Conservation (phyloP, 345 rosid species). For the Ceriops zippeliana region DNA sequence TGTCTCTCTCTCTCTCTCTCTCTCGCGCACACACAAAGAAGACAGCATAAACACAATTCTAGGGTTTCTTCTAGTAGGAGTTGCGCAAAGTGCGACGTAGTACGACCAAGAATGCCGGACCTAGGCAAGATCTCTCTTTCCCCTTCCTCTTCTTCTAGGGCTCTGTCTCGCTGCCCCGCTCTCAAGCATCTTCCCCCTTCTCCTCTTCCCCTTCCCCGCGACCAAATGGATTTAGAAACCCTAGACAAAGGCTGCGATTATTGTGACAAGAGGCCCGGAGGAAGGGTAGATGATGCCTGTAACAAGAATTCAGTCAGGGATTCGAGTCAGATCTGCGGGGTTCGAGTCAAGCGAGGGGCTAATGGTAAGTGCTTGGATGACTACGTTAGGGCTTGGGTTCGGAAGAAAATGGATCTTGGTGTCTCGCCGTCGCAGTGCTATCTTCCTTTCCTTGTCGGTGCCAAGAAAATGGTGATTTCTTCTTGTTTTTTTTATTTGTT, state of each 20-base stretch:
- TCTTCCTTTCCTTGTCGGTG: conserved; percentile 74
- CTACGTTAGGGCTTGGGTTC: conserved; percentile 43
- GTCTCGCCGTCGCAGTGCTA: conserved; percentile 12
- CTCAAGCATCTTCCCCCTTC: background rate
- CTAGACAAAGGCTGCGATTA: background rate
- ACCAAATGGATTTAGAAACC: background rate
- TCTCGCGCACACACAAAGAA: too few relatives aligned
- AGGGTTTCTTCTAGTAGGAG: too few relatives aligned
- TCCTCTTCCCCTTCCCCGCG: background rate
- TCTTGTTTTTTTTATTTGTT: background rate
- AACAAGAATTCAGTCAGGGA: conserved; percentile 13
- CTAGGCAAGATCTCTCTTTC: conserved; percentile 1
- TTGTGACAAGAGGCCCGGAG: background rate
- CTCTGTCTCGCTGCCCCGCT: too few relatives aligned
- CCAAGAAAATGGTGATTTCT: conserved; percentile 56
- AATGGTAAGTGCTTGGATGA: conserved; percentile 31
- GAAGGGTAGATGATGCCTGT: background rate
- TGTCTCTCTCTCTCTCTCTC: too few relatives aligned
- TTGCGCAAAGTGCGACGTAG: too few relatives aligned
- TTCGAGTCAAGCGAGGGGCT: conserved; percentile 20
- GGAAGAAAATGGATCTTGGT: conserved; percentile 38
- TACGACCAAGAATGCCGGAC: background rate
- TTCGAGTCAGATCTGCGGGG: conserved; percentile 22
- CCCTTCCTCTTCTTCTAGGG: background rate
- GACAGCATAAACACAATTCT: too few relatives aligned